phyloP scores from a whole-genome alignment of 352 stramenopile species.

The Pythium brachiatum region DNA sequence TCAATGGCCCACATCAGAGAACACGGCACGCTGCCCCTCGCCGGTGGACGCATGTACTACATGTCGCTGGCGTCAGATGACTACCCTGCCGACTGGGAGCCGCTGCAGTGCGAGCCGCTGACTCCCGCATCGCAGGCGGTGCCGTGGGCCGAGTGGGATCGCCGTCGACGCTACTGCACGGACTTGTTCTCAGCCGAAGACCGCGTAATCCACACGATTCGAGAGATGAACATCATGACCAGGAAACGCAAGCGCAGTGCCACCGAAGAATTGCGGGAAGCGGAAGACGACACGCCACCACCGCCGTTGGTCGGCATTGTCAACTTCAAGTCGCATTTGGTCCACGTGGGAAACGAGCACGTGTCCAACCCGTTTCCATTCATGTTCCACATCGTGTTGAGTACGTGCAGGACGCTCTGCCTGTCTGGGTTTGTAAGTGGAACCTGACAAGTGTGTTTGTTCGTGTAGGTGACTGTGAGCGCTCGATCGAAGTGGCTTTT shows the following conservation, averaged over 20 bases:
- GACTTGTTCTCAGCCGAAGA: constrained; percentile 17
- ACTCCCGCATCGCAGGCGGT: constrained; percentile 1
- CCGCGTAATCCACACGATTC: constrained; percentile 16
- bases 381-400: constrained; percentile 57
- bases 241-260: constrained; percentile 6
- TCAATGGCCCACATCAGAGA: constrained; percentile 38
- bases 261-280: not conserved
- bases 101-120: constrained; percentile 15
- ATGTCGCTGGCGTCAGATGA: constrained; percentile 49
- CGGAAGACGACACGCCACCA: not conserved
- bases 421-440: not conserved
- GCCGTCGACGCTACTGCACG: constrained; percentile 23
- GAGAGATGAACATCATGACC: constrained; percentile 19
- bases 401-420: constrained; percentile 19
- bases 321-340: constrained; percentile 54
- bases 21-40: constrained; percentile 41
- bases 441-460: not conserved
- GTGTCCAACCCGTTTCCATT: constrained; percentile 58
- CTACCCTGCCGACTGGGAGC: constrained; percentile 45
- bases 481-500: constrained; percentile 56
- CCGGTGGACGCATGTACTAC: constrained; percentile 53
- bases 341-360: constrained; percentile 41
- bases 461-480: constrained; percentile 40
- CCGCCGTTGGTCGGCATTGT: constrained; percentile 52
- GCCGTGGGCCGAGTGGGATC: constrained; percentile 25